A percentile compares a stretch with the other conserved stretches of the same genome.
Evolutionary conservation across 768 basidiomycete genomes (phyloP).

Genomic region (Suillus bovinus): DNA sequence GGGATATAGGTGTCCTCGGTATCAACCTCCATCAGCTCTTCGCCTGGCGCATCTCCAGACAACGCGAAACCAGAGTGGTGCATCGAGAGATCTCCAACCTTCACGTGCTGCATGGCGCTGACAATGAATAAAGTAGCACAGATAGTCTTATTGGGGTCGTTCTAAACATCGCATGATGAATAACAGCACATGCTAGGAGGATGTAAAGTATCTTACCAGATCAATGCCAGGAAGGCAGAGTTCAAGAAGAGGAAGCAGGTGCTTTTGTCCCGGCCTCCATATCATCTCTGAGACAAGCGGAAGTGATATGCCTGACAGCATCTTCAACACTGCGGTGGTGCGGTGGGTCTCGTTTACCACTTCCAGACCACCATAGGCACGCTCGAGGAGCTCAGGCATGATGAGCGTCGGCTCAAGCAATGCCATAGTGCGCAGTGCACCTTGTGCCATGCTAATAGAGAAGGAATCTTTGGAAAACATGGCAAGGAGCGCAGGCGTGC

Average conservation of each 20-base stretch:
- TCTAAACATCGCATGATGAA: slow-evolving; percentile 41
- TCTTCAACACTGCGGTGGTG: slow-evolving; percentile 87
- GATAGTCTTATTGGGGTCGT: slow-evolving; percentile 79
- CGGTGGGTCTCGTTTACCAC: slow-evolving; percentile 94
- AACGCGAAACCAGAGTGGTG: slow-evolving; percentile 57
- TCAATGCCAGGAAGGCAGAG: slow-evolving; percentile 92
- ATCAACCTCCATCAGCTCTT: slow-evolving; percentile 57
- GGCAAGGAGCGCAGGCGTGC: slow-evolving; percentile 85
- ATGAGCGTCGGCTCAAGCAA: slow-evolving; percentile 80
- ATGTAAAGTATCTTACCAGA: slow-evolving; percentile 48
- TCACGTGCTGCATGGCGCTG: slow-evolving; percentile 70
- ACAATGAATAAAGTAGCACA: slow-evolving; percentile 81
- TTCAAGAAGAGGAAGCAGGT: slow-evolving; percentile 84
- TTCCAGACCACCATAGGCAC: slow-evolving; percentile 90
- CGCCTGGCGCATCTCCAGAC: slow-evolving; percentile 51
- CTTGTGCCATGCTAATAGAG: slow-evolving; percentile 80
- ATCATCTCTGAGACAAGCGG: slow-evolving; percentile 75
- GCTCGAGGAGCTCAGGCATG: slow-evolving; percentile 89
- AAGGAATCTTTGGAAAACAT: slow-evolving; percentile 89
- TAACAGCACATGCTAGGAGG: neutral
- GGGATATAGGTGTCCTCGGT: slow-evolving; percentile 48
- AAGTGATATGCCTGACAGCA: slow-evolving; percentile 73
- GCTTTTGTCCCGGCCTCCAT: slow-evolving; percentile 88
- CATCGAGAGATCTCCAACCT: slow-evolving; percentile 73
- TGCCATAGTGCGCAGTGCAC: slow-evolving; percentile 74